A percentile compares a stretch with the other conserved stretches of the same genome.
These are phyloP conservation scores for Colletotrichum sp. DNA, from an alignment of 2,329 filamentous ascomycete species.

Conservation along the genomic window DNA sequence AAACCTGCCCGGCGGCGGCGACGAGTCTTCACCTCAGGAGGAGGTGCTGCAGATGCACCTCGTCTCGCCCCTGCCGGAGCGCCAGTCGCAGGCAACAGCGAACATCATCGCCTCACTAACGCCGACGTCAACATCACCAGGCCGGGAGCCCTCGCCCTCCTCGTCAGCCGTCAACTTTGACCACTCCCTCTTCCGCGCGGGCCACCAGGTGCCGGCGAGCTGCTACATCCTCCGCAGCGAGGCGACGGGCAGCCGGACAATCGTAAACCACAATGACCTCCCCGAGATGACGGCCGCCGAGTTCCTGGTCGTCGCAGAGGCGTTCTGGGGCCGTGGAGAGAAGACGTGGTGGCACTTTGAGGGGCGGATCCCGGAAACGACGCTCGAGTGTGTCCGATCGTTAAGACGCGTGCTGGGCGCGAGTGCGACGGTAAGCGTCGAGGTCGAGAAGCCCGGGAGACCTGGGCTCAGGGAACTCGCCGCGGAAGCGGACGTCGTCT, in stretches of 20 bases:
- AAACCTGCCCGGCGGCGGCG: background rate
- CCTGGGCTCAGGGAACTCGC: slow-evolving; percentile 64
- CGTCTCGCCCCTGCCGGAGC: slow-evolving; percentile 59
- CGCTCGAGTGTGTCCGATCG: slow-evolving; percentile 61
- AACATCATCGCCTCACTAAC: slow-evolving; percentile 60
- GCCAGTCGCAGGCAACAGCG: slow-evolving; percentile 52
- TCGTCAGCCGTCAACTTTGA: slow-evolving; percentile 51
- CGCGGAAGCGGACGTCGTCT: slow-evolving; percentile 70
- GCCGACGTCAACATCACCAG: slow-evolving; percentile 29
- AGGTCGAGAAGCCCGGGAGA: slow-evolving; percentile 73
- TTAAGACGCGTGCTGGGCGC: slow-evolving; percentile 42
- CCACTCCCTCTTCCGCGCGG: slow-evolving; percentile 65
- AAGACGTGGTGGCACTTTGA: slow-evolving; percentile 70
- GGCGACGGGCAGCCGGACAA: slow-evolving; percentile 66
- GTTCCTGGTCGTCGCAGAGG: slow-evolving; percentile 52
- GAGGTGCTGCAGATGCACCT: slow-evolving; percentile 43
- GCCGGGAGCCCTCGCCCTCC: background rate
- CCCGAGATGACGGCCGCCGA: slow-evolving; percentile 71
- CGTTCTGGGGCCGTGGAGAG: slow-evolving; percentile 36
- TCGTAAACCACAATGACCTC: slow-evolving; percentile 73
- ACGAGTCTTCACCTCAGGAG: background rate
- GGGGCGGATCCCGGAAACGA: slow-evolving; percentile 70
- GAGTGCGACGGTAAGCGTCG: slow-evolving; percentile 62
- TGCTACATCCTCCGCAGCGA: slow-evolving; percentile 72
- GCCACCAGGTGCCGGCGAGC: slow-evolving; percentile 62